A percentile compares a stretch with the other conserved stretches of the same genome.
Evolutionary conservation across 495 filamentous ascomycete species (phyloP).

Genomic region (Penicillium odoratum): DNA sequence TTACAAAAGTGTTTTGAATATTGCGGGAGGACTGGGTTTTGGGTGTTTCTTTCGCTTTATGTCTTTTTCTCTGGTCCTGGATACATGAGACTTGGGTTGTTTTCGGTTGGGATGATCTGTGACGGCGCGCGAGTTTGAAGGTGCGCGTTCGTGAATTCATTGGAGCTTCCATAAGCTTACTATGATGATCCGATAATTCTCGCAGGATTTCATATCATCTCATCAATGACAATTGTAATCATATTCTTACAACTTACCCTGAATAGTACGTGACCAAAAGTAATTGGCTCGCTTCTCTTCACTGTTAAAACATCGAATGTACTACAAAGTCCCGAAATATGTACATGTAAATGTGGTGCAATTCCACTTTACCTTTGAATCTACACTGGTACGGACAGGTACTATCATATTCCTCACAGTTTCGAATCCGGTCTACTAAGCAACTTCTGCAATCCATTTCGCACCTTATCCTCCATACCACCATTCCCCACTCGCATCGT

Average conservation of each 20-base stretch:
- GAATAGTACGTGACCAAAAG: not conserved
- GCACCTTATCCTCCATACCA: conserved; percentile 50
- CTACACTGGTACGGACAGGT: not conserved
- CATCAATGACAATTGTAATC: not conserved
- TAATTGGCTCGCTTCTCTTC: not conserved
- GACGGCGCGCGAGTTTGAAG: conserved; percentile 7
- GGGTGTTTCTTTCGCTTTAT: not conserved
- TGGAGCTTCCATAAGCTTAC: not conserved
- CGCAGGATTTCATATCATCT: not conserved
- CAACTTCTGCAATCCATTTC: conserved; percentile 48
- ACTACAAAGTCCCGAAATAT: not conserved
- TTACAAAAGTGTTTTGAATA: conserved; percentile 24
- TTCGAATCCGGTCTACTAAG: conserved; percentile 31
- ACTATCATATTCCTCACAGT: conserved; percentile 14
- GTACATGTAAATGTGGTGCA: not conserved
- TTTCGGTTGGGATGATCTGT: conserved; percentile 14
- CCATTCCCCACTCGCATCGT: conserved; percentile 60
- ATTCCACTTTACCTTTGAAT: not conserved
- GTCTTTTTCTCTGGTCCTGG: not conserved
- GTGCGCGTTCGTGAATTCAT: not conserved
- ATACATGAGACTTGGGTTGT: conserved; percentile 19
- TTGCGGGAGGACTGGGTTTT: conserved; percentile 4
- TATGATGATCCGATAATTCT: not conserved
- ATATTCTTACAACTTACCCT: not conserved
- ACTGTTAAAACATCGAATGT: not conserved